Evolutionary conservation across 2,329 filamentous ascomycete species (phyloP).

Genomic region (Botrytis galanthina): DNA sequence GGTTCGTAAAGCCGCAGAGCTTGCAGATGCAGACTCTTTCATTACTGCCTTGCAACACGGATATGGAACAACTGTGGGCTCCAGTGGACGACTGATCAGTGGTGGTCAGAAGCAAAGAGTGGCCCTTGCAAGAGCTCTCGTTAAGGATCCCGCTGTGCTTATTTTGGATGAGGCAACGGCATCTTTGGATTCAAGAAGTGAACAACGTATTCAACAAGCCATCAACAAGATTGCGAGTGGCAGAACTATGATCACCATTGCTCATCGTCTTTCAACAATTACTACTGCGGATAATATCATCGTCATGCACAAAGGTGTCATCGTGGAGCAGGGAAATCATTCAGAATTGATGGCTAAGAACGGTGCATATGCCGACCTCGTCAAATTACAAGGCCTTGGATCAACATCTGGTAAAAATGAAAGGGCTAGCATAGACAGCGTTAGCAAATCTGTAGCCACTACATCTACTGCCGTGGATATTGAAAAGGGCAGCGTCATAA

Average conservation of each 20-base stretch:
- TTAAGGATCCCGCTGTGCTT: conserved; percentile 56
- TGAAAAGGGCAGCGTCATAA: conserved; percentile 18
- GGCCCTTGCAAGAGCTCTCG: conserved; percentile 61
- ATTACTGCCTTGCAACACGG: conserved; percentile 14
- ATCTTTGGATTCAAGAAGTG: conserved; percentile 77
- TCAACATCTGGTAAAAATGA: conserved; percentile 26
- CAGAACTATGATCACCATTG: conserved; percentile 85
- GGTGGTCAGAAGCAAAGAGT: conserved; percentile 84
- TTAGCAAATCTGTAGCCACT: conserved; percentile 21
- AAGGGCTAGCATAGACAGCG: conserved; percentile 23
- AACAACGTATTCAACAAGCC: conserved; percentile 85
- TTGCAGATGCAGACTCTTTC: conserved; percentile 42
- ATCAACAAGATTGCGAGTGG: conserved; percentile 76
- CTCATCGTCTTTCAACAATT: conserved; percentile 79
- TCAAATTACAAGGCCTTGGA: conserved; percentile 52
- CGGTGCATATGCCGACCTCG: conserved; percentile 66
- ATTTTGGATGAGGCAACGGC: conserved; percentile 62
- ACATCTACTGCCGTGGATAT: conserved; percentile 21
- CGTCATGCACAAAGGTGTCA: conserved; percentile 69
- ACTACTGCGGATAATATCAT: conserved; percentile 87
- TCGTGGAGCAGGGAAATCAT: conserved; percentile 75
- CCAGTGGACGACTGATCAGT: conserved; percentile 67
- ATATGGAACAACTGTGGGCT: conserved; percentile 61
- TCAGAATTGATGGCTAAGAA: conserved; percentile 60
- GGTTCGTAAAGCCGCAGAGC: conserved; percentile 48